Base-by-base conservation (phyloP, 495 filamentous ascomycete genomes). In the Hypoxylon crocopeplum region DNA sequence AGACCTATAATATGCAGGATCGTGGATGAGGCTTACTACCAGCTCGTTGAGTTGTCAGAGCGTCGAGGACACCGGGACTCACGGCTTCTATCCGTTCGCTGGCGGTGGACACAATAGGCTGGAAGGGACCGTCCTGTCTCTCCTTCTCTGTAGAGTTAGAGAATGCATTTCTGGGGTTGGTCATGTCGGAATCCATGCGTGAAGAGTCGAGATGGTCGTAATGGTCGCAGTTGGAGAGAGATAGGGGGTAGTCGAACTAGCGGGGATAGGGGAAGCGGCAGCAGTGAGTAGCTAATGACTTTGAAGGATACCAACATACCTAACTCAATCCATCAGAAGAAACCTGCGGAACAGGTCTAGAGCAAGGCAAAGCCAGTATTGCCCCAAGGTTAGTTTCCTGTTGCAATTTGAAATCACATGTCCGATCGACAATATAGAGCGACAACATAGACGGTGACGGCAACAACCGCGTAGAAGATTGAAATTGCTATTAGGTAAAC, bases 11-110 rank as follows among this genome's bases (percentile, higher is more conserved):
- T 32, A 53, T 60, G 49, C 44, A 54, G 19, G 36, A 36, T 20
- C 47, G 7, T 11, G 34, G 5, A 21, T 48, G 44, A 60, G 49
- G 57, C 57, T 60, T 60, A 60, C 57, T 60, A 56, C 39, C 40
- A 47, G 41, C 17, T 39, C 13, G 12, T 39, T 29, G 16, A 50
- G 38, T 13, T 15, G 38, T 3, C 17, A 46, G 15, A 15, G n/a
- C 25, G n/a, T 29, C 32, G 29, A 32, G 32, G 33, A 16, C 0
- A 21, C 15, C 45, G 34, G 33, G 17, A 25, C 4, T 12, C 7
- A 30, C 32, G 38, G 46, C 5, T 39, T 29, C 16, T 15, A 46
- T 29, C 59, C 25, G 30, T 11, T 34, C 17, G 24, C 7, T 12
- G 17, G 12, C 10, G 25, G 24, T 11, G 25, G 34, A 15, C 24